These are phyloP conservation scores for Phytomonas sp. DNA, from an alignment of 208 protist species.

Conservation along the genomic window DNA sequence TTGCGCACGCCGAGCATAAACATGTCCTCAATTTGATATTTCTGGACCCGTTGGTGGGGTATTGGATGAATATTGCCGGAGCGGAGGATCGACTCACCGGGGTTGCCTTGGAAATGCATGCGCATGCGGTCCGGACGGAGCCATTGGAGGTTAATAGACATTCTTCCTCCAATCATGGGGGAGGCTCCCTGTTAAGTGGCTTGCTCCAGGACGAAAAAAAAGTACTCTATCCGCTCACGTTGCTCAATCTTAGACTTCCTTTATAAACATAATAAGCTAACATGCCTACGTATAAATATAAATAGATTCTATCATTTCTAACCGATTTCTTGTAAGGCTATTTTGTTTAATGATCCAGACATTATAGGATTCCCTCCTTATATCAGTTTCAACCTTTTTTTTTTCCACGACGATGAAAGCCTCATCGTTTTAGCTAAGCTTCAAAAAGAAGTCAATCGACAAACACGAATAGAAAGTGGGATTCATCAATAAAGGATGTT, in stretches of 20 bases:
- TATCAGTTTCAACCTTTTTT: not conserved
- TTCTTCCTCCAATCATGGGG: not conserved
- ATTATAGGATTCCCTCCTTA: conserved; percentile 1
- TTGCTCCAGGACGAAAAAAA: conserved; percentile 20
- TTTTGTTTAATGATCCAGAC: not conserved
- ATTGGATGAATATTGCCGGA: conserved; percentile 45
- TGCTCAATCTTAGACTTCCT: conserved; percentile 41
- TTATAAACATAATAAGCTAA: conserved; percentile 13
- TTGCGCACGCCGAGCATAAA: conserved; percentile 75
- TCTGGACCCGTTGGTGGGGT: conserved; percentile 65
- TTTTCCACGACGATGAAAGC: not conserved
- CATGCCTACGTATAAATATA: not conserved
- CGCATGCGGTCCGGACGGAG: conserved; percentile 42
- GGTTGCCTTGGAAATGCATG: conserved; percentile 58
- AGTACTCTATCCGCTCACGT: conserved; percentile 41
- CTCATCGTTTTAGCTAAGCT: not conserved
- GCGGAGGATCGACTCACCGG: conserved; percentile 40
- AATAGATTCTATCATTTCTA: not conserved
- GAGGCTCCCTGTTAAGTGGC: conserved; percentile 11
- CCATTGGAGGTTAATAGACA: conserved; percentile 19
- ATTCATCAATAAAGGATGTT: not conserved
- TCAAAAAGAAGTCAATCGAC: not conserved
- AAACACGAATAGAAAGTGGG: not conserved
- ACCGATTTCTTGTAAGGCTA: not conserved
- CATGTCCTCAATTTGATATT: conserved; percentile 75